Evolutionary conservation across 345 rosid species (phyloP).

Genomic region (Pseudoturritis turrita): DNA sequence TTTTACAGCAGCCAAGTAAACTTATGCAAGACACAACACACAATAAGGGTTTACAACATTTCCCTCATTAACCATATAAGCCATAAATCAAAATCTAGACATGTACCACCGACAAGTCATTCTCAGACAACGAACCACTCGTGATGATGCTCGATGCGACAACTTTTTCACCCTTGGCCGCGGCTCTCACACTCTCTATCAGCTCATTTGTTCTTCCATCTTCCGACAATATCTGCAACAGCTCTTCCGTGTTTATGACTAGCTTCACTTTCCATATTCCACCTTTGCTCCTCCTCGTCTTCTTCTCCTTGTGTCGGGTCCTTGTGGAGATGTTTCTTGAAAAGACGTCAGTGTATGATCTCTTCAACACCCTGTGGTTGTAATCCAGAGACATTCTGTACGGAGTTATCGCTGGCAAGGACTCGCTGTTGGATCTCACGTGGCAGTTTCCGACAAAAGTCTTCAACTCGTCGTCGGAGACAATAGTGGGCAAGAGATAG

Average conservation of each 20-base stretch:
- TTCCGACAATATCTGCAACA: constrained; percentile 63
- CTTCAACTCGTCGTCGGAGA: constrained; percentile 19
- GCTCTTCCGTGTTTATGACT: constrained; percentile 58
- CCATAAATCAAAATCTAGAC: constrained; percentile 4
- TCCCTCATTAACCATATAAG: neutral
- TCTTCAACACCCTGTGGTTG: constrained; percentile 50
- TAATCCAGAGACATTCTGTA: constrained; percentile 64
- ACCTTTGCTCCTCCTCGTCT: constrained; percentile 13
- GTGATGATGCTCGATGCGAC: constrained; percentile 13
- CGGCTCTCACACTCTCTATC: constrained; percentile 70
- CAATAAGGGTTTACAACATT: too few relatives aligned
- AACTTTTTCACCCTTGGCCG: constrained; percentile 57
- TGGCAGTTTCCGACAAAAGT: constrained; percentile 47
- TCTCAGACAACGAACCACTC: constrained; percentile 26
- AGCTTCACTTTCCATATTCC: constrained; percentile 90
- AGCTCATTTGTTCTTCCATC: constrained; percentile 61
- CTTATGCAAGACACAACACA: neutral
- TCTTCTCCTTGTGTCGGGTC: constrained; percentile 17
- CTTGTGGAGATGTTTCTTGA: constrained; percentile 31
- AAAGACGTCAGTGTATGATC: constrained; percentile 61
- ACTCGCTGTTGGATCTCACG: constrained; percentile 59
- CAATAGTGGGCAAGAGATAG: constrained; percentile 46
- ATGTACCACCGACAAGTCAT: constrained; percentile 17
- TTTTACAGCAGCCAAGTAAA: neutral
- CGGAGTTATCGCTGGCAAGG: constrained; percentile 40